Percentiles rank a stretch among this genome's conserved stretches.
phyloP scores from a whole-genome alignment of 2,329 filamentous ascomycete genomes.

The Colletotrichum cereale region DNA sequence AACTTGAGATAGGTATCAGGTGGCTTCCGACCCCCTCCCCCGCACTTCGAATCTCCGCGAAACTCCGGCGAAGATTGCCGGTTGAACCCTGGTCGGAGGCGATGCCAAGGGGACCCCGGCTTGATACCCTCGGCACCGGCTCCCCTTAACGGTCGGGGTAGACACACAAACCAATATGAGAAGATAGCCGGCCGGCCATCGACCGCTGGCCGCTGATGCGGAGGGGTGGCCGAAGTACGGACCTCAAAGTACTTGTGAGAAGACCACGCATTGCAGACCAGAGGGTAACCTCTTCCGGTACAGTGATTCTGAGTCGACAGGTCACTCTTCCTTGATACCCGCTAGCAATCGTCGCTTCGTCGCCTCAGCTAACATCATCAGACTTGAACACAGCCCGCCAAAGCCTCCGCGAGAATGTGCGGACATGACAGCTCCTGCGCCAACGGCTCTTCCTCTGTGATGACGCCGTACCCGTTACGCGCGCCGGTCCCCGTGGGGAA shows the following conservation, averaged over 20 bases:
- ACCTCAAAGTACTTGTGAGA: not conserved
- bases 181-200: not conserved
- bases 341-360: not conserved
- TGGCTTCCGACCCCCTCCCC: not conserved
- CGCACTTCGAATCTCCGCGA: not conserved
- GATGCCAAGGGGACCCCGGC: not conserved
- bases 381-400: not conserved
- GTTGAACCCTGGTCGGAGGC: not conserved
- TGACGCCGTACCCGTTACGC: slow-evolving; percentile 23
- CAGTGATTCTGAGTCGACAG: not conserved
- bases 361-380: not conserved
- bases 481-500: slow-evolving; percentile 32
- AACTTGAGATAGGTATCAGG: not conserved
- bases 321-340: not conserved
- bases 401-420: slow-evolving; percentile 13
- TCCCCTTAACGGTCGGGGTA: not conserved
- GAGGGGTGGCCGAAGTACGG: not conserved
- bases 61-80: slow-evolving; percentile 3
- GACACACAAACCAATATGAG: not conserved
- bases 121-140: slow-evolving; percentile 19
- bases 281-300: not conserved
- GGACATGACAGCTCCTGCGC: slow-evolving; percentile 6
- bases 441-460: slow-evolving; percentile 24
- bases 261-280: not conserved
- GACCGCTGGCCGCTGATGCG: not conserved